Conservation (phyloP, 2,329 filamentous ascomycete genomes). For the Tolypocladium paradoxum region DNA sequence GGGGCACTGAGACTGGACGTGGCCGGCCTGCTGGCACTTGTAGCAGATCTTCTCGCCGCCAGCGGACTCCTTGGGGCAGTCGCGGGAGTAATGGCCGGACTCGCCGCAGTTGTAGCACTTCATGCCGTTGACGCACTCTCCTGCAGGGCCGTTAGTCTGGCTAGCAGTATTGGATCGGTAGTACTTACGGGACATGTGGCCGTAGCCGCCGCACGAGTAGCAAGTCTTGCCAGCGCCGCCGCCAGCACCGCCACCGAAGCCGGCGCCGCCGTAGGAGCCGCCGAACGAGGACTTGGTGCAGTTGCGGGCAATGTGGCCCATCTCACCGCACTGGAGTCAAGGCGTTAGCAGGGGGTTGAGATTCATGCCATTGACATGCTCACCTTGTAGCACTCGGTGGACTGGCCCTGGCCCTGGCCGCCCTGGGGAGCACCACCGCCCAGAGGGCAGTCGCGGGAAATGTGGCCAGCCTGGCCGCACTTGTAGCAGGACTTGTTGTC, state of each 20-base stretch:
- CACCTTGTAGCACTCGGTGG: conserved; percentile 83
- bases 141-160: conserved; percentile 25
- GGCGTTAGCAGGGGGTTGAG: conserved; percentile 2
- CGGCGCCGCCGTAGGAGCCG: conserved; percentile 34
- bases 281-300: conserved; percentile 57
- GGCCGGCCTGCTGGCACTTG: conserved; percentile 77
- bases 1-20: conserved; percentile 90
- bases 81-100: conserved; percentile 87
- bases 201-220: conserved; percentile 95
- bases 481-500: conserved; percentile 72
- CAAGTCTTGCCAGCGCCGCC: conserved; percentile 66
- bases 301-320: conserved; percentile 92
- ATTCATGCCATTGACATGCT: conserved; percentile 1
- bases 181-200: conserved; percentile 81
- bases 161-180: no score
- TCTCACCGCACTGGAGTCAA: conserved; percentile 63
- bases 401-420: conserved; percentile 30
- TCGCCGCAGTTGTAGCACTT: conserved; percentile 99
- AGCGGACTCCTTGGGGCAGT: conserved; percentile 87
- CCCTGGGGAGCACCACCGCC: conserved; percentile 36
- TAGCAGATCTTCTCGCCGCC: conserved; percentile 94
- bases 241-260: conserved; percentile 27
- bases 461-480: conserved; percentile 76
- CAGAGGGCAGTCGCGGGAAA: conserved; percentile 75
- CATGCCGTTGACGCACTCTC: conserved; percentile 94